A percentile compares a stretch with the other conserved stretches of the same genome.
phyloP scores from a whole-genome alignment of 2,329 filamentous ascomycete genomes.

The Alternaria burnsii region DNA sequence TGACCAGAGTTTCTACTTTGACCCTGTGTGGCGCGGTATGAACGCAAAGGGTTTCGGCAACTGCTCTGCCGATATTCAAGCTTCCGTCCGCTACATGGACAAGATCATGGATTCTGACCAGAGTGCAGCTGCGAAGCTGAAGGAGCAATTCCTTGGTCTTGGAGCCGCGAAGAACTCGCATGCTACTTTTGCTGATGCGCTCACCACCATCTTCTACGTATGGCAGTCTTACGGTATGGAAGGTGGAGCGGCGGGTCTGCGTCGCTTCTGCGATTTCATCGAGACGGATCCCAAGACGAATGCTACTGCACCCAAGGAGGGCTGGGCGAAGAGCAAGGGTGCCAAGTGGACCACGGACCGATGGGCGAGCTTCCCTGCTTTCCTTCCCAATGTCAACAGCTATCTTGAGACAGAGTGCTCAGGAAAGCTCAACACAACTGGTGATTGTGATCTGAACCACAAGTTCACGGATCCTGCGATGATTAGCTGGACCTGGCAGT shows the following conservation, averaged over 20 bases:
- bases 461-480: slow-evolving; percentile 45
- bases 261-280: slow-evolving; percentile 58
- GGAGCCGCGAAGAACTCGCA: slow-evolving; percentile 58
- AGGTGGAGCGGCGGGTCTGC: slow-evolving; percentile 45
- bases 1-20: slow-evolving; percentile 62
- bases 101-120: slow-evolving; percentile 50
- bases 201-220: slow-evolving; percentile 51
- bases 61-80: slow-evolving; percentile 60
- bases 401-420: slow-evolving; percentile 55
- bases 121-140: slow-evolving; percentile 52
- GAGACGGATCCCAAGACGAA: slow-evolving; percentile 54
- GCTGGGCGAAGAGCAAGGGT: slow-evolving; percentile 54
- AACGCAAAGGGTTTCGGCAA: slow-evolving; percentile 54
- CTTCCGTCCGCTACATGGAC: slow-evolving; percentile 61
- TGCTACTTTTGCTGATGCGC: slow-evolving; percentile 57
- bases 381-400: slow-evolving; percentile 50
- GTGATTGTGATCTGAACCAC: slow-evolving; percentile 51
- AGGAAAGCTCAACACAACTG: slow-evolving; percentile 32
- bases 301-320: slow-evolving; percentile 49
- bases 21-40: slow-evolving; percentile 60
- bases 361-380: slow-evolving; percentile 54
- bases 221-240: slow-evolving; percentile 58
- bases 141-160: slow-evolving; percentile 58
- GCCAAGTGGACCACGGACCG: slow-evolving; percentile 53
- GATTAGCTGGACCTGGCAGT: slow-evolving; percentile 62